Conservation (phyloP, 768 basidiomycete genomes). For the Gelatoporia subvermispora region DNA sequence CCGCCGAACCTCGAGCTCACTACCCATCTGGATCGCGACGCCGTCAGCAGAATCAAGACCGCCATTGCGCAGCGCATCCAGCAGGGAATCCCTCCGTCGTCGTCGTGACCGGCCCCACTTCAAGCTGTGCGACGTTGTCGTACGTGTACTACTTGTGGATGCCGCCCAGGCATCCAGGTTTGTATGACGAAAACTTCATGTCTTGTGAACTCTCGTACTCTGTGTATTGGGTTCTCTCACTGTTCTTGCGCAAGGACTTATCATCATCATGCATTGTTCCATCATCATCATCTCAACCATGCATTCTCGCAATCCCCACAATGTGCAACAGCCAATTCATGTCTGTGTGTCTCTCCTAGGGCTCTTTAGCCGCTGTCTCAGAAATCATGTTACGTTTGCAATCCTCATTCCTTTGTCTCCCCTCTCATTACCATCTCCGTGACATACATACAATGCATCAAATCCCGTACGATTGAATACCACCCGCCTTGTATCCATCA, state of each 20-base stretch:
- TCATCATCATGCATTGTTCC: constrained; percentile 24
- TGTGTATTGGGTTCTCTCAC: constrained; percentile 14
- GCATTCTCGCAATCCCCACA: no score
- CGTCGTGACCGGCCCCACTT: no score
- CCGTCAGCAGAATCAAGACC: not conserved
- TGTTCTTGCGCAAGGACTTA: constrained; percentile 20
- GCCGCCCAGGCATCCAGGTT: constrained; percentile 2
- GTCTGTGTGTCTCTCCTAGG: no score
- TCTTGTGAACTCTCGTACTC: constrained; percentile 13
- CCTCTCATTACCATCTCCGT: no score
- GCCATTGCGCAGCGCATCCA: not conserved
- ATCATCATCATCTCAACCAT: constrained; percentile 8
- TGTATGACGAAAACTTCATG: constrained; percentile 17
- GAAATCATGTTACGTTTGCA: not conserved
- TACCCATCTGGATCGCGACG: not conserved
- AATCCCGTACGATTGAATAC: no score
- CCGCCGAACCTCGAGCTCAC: not conserved
- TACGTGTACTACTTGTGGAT: no score
- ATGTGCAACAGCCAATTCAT: no score
- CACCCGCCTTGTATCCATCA: no score
- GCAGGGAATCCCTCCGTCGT: not conserved
- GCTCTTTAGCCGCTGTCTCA: no score
- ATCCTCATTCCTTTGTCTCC: constrained; percentile 1
- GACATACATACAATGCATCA: no score
- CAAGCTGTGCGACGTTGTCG: no score